phyloP scores from a whole-genome alignment of 2,329 filamentous ascomycete species.

The Fusarium coffeatum region DNA sequence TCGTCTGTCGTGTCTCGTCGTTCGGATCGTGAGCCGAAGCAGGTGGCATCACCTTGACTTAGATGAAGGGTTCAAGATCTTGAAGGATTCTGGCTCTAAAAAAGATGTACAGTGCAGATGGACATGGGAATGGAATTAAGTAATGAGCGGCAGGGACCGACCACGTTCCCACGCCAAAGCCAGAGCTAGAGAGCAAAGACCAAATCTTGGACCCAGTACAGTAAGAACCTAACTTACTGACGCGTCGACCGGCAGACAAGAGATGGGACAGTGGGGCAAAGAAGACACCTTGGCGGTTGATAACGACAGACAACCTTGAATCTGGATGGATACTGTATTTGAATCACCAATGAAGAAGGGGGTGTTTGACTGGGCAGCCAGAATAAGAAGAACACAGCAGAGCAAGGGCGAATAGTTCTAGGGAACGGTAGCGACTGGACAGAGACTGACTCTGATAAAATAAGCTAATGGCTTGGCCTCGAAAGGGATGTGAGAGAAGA shows the following conservation, averaged over 20 bases:
- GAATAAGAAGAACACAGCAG: neutral
- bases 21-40: conserved; percentile 19
- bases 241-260: conserved; percentile 40
- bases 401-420: conserved; percentile 8
- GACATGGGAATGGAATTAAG: conserved; percentile 38
- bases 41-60: conserved; percentile 11
- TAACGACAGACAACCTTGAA: conserved; percentile 21
- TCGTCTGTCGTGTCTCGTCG: conserved; percentile 37
- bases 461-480: conserved; percentile 21
- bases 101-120: conserved; percentile 19
- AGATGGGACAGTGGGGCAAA: conserved; percentile 39
- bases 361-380: neutral
- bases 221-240: conserved; percentile 38
- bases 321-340: neutral
- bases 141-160: conserved; percentile 48
- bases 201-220: conserved; percentile 28
- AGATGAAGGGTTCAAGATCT: conserved; percentile 9
- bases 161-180: conserved; percentile 40
- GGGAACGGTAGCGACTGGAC: conserved; percentile 4
- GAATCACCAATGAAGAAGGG: conserved; percentile 16
- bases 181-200: conserved; percentile 10
- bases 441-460: conserved; percentile 15
- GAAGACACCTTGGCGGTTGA: conserved; percentile 23
- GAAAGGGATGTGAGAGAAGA: conserved; percentile 8
- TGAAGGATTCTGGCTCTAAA: conserved; percentile 32